phyloP scores from a whole-genome alignment of 306 rosid genomes.

The Vigna hirtella region DNA sequence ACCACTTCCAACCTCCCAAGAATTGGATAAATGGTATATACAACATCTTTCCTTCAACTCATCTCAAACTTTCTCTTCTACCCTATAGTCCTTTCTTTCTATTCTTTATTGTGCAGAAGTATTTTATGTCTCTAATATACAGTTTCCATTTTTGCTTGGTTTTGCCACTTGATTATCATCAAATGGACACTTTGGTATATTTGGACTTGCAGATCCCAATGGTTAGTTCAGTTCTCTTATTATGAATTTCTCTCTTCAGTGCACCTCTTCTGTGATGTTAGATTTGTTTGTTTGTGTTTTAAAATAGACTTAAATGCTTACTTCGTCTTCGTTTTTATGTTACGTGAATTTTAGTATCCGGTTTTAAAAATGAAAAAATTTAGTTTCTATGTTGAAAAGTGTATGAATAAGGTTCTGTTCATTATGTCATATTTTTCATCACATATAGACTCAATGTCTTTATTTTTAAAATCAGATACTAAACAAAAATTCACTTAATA shows the following conservation, averaged over 20 bases:
- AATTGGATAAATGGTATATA: conserved; percentile 90
- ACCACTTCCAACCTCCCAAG: conserved; percentile 89
- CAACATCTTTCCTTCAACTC: background rate
- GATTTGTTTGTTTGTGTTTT: too few species aligned
- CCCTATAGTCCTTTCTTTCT: background rate
- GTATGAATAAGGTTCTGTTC: too few species aligned
- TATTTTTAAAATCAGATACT: too few species aligned
- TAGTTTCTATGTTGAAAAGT: rapidly evolving
- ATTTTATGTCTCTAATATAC: conserved; percentile 50
- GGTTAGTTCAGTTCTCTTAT: conserved; percentile 60
- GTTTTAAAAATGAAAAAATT: too few species aligned
- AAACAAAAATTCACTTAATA: too few species aligned
- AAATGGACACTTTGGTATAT: conserved; percentile 28
- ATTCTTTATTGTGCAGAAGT: background rate
- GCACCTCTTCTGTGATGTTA: too few species aligned
- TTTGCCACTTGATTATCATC: conserved; percentile 45
- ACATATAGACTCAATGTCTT: too few species aligned
- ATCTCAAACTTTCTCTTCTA: background rate
- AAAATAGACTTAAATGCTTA: too few species aligned
- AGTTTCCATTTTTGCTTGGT: conserved; percentile 40
- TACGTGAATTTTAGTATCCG: too few species aligned
- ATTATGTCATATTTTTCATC: too few species aligned
- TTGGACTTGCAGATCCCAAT: conserved; percentile 75
- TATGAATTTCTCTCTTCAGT: background rate
- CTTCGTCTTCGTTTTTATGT: too few species aligned